These are phyloP conservation scores for grape (Vitis vinifera) DNA, from an alignment of 164 flowering plant species.

Conservation along the genomic window ASM3070453v1 NC_081822.1:32593501-32594000, in stretches of 20 bases:
- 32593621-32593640: slow-evolving; percentile 35
- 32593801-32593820: slow-evolving; percentile 23
- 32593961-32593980: too few relatives aligned
- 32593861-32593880: slow-evolving; percentile 6
- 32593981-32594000: too few relatives aligned
- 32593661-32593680: slow-evolving; percentile 43
- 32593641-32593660: slow-evolving; percentile 38
- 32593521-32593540: slow-evolving; percentile 20
- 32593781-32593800: slow-evolving; percentile 17
- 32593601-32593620: slow-evolving; percentile 23
- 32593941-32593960: too few relatives aligned
- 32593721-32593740: slow-evolving; percentile 27
- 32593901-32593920: not conserved
- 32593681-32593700: slow-evolving; percentile 35
- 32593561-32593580: slow-evolving; percentile 38
- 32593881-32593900: slow-evolving; percentile 24
- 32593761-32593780: slow-evolving; percentile 25
- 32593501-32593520: not conserved
- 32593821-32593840: slow-evolving; percentile 26
- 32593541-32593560: slow-evolving; percentile 32
- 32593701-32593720: slow-evolving; percentile 13
- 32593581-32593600: slow-evolving; percentile 27
- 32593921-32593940: not conserved
- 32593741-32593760: slow-evolving; percentile 33
- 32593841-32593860: slow-evolving; percentile 23